Evolutionary conservation across 495 filamentous ascomycete genomes (phyloP), one percentile per base, ranked within the genome.

Genomic region (Symbiotaphrina buchneri): DNA sequence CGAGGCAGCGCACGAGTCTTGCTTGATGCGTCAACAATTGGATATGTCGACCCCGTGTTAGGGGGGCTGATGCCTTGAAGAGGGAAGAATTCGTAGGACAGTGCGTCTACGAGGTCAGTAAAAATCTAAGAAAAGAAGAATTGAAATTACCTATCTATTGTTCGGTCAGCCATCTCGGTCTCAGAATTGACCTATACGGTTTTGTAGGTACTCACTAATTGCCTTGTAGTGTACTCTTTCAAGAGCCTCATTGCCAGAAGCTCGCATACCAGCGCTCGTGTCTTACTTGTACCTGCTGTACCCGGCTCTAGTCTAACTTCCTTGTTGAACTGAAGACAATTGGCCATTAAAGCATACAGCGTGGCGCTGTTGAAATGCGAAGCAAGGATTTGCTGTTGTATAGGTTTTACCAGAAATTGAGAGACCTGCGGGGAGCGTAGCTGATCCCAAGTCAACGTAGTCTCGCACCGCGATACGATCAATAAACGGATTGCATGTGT

Each of bases 381-480:
- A 15, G 59, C 60, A 32, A 68, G 65, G 22, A 91, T 78, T 41
- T 82, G 74, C 38, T 83, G 77, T 48, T 82, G 80, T 21, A 76
- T 71, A 2, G 85, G 85, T 55, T 92, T 95, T 41, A 93, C 63
- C 15, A 95, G 60, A 46, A 95, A 95, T 48, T 90, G 82, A 10
- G 81, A 92, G 21, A 95, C 74, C 46, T 95, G 85, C 5, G 84
- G 85, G 6, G 84, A 90, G 30, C 84, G 67, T 37, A 95, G 56
- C 49, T 95, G 85, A 36, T 93, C 84, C 83, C 83, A 95, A n/a
- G 78, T 71, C 31, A 95, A 51, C 0, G 78, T 84, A 3, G 84
- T 92, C 49, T 95, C 84, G 50, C 79, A 85, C 47, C 74, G 65
- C 14, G 76, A 59, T 30, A 75, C 60, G 27, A 95, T 71, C 25